Evolutionary conservation across 2,329 filamentous ascomycete species (phyloP).

Genomic region (Arthrobotrys pseudoclavata): DNA sequence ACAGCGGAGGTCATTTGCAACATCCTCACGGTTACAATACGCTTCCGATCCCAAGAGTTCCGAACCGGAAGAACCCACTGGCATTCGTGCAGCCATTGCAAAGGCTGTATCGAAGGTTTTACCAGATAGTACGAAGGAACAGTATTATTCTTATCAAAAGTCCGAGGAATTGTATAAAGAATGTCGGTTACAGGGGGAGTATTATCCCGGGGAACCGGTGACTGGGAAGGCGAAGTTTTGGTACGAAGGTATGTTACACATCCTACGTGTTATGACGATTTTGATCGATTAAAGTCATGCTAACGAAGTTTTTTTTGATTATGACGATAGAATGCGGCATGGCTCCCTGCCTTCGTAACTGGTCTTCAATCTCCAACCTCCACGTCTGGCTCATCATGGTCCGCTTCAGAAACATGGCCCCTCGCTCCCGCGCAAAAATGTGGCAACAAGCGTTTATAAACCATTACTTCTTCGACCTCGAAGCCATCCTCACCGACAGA

Average conservation of each 20-base stretch:
- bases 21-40: constrained; percentile 16
- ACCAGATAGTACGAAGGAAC: constrained; percentile 47
- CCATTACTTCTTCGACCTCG: constrained; percentile 92
- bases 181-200: constrained; percentile 50
- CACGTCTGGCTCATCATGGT: constrained; percentile 94
- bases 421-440: constrained; percentile 59
- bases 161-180: constrained; percentile 51
- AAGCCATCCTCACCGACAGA: constrained; percentile 83
- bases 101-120: constrained; percentile 31
- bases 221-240: constrained; percentile 82
- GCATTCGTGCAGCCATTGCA: constrained; percentile 24
- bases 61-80: neutral
- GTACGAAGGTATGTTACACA: constrained; percentile 77
- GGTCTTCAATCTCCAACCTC: constrained; percentile 95
- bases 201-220: constrained; percentile 79
- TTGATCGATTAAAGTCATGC: neutral
- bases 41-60: neutral
- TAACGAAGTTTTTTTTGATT: neutral
- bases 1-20: constrained; percentile 9
- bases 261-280: neutral
- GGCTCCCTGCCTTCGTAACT: constrained; percentile 89
- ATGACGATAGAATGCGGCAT: constrained; percentile 77
- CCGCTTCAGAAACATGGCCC: constrained; percentile 61
- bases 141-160: constrained; percentile 52
- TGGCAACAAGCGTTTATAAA: constrained; percentile 91